Base-by-base conservation (phyloP, 2,329 filamentous ascomycete species). In the Helicocarpus griseus region DNA sequence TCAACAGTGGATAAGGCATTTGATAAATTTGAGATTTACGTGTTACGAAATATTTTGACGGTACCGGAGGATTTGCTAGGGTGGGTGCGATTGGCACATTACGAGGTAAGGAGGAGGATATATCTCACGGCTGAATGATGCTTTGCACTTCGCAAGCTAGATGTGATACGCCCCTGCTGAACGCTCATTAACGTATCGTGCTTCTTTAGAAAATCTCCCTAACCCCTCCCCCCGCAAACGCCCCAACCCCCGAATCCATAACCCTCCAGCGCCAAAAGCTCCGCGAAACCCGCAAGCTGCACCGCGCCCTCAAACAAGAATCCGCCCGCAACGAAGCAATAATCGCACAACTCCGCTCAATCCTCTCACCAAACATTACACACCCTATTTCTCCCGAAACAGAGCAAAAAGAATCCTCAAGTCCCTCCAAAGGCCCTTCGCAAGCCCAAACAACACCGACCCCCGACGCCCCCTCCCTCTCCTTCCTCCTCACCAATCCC, bases 21-120 rank as follows among this genome's bases (percentile, higher is more conserved):
- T 64, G 87, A 93, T 73, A 83, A 86, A 57, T 85, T 91, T 61
- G 87, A 93, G 73, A 86, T 98, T 52, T 96, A 91, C 72, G 85
- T 89, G 48, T 77, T 98, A 74, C 78, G 89, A 58, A 96, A 96
- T 65, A 86, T 90, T 59, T 71, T 93, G 56, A 84, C 80, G 38
- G 81, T 91, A 36, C 80, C 80, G 46, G 80, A 83, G 26, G 86
- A 91, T 55, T 74, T 85, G 44, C 73, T 86, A 61, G 79, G 81
- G 53, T 96, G 86, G 81, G 83, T 97, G 57, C 77, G 85, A 49
- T 73, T 98, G 57, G 80, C 80, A 45, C 91, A 97, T 74, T 96
- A 98, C 71, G 82, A 89, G 66, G 87, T 82, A 63, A 28, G 65
- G 5, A 11, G 40, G 14, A 8, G 3, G 19, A 29, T 3, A 7